Conservation (phyloP, 1,139 yeast genomes). For the Wickerhamomyces sp. region DNA sequence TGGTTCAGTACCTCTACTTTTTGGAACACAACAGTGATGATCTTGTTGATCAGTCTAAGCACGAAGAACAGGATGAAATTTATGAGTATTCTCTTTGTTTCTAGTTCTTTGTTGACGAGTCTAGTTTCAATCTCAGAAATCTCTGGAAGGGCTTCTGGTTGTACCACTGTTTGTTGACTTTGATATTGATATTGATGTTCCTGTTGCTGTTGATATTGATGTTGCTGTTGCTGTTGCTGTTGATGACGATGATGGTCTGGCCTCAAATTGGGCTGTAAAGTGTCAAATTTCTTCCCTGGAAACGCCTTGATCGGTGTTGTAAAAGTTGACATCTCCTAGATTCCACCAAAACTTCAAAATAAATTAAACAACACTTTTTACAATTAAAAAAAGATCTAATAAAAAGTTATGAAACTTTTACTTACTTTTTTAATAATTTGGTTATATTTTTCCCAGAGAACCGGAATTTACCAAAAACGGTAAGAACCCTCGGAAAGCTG, state of each 20-base stretch:
- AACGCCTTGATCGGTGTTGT: slow-evolving; percentile 1
- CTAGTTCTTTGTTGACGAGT: slow-evolving; percentile 34
- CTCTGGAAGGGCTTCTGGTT: slow-evolving; percentile 30
- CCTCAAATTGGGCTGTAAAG: neutral
- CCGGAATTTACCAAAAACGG: too few species aligned
- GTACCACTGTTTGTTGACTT: slow-evolving; percentile 12
- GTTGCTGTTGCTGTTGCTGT: neutral
- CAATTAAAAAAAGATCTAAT: too few species aligned
- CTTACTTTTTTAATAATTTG: too few species aligned
- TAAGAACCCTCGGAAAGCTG: too few species aligned
- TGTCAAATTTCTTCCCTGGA: neutral
- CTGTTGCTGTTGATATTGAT: neutral
- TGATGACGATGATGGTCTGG: neutral
- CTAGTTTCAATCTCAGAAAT: slow-evolving; percentile 29
- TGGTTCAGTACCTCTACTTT: slow-evolving; percentile 20
- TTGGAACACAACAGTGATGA: slow-evolving; percentile 19
- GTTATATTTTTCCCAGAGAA: too few species aligned
- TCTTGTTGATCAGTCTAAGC: slow-evolving; percentile 26
- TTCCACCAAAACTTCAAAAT: neutral
- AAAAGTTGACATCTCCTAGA: neutral
- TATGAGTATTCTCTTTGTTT: slow-evolving; percentile 29
- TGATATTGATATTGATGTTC: neutral
- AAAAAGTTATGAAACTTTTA: too few species aligned
- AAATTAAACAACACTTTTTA: too few species aligned
- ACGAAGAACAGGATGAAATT: slow-evolving; percentile 28